Conservation (phyloP, 1,139 yeast species). For the Geotrichum phurueaensis region DNA sequence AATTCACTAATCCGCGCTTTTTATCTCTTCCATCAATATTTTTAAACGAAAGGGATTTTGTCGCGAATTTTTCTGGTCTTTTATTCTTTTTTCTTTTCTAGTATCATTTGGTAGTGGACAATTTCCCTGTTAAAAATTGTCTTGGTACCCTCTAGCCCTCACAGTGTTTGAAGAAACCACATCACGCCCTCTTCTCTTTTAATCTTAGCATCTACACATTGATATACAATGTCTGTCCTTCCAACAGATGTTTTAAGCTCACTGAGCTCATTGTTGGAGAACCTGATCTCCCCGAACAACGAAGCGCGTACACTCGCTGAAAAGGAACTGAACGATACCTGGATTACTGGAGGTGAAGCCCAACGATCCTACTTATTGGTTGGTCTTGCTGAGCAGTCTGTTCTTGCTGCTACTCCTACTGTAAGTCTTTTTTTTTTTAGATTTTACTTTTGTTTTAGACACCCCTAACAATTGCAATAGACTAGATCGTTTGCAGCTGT, state of each 20-base stretch:
- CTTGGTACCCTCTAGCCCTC: not conserved
- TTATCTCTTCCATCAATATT: not conserved
- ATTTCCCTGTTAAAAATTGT: not conserved
- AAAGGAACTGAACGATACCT: slow-evolving; percentile 59
- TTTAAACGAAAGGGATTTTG: not conserved
- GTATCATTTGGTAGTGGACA: not conserved
- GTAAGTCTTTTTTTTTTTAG: slow-evolving; percentile 31
- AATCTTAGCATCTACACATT: not conserved
- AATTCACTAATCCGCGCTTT: not conserved
- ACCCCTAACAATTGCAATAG: slow-evolving; percentile 18
- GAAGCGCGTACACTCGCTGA: slow-evolving; percentile 72
- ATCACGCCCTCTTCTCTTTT: not conserved
- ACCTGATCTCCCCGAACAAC: slow-evolving; percentile 76
- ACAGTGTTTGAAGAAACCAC: not conserved
- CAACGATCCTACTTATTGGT: slow-evolving; percentile 62
- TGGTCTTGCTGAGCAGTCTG: slow-evolving; percentile 78
- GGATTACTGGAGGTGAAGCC: slow-evolving; percentile 49
- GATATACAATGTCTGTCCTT: slow-evolving; percentile 33
- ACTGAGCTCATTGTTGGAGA: slow-evolving; percentile 54
- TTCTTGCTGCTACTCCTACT: slow-evolving; percentile 50
- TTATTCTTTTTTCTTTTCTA: not conserved
- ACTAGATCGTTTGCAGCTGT: slow-evolving; percentile 70
- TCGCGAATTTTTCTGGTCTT: not conserved
- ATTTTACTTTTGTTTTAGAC: not conserved
- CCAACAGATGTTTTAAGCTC: slow-evolving; percentile 57